A percentile compares a stretch with the other conserved stretches of the same genome.
Evolutionary conservation across 2,329 filamentous ascomycete genomes (phyloP).

Genomic region (Cytospora paraplurivora): DNA sequence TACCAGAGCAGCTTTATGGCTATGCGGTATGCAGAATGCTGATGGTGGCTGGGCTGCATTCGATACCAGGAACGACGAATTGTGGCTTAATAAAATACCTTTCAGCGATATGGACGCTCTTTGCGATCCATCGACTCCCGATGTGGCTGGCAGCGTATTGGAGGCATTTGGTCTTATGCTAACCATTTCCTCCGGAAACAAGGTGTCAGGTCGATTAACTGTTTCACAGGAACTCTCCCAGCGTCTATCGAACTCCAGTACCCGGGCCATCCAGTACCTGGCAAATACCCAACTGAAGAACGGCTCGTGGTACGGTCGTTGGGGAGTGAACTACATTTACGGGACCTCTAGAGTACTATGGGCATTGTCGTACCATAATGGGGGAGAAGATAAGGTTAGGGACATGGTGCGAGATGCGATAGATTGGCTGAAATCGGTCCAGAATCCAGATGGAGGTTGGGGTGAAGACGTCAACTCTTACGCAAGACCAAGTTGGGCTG

Average conservation of each 20-base stretch:
- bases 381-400: not conserved
- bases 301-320: not conserved
- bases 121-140: conserved; percentile 38
- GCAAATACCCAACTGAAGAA: not conserved
- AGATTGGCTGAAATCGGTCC: not conserved
- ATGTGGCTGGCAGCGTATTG: conserved; percentile 36
- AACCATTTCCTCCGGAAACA: too few species aligned
- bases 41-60: conserved; percentile 42
- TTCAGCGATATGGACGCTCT: conserved; percentile 42
- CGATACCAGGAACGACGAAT: conserved; percentile 38
- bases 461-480: not conserved
- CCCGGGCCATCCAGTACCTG: not conserved
- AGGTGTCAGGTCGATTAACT: not conserved
- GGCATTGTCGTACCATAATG: not conserved
- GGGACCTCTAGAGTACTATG: not conserved
- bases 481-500: too few species aligned
- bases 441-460: not conserved
- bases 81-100: conserved; percentile 39
- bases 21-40: conserved; percentile 40
- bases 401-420: not conserved
- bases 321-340: conserved; percentile 7
- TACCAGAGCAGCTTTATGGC: conserved; percentile 31
- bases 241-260: not conserved
- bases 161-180: not conserved
- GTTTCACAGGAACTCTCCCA: not conserved